Percentiles rank a stretch among this genome's conserved stretches.
Conservation (phyloP, 2,329 filamentous ascomycete genomes). For the Nigrospora oryzae region DNA sequence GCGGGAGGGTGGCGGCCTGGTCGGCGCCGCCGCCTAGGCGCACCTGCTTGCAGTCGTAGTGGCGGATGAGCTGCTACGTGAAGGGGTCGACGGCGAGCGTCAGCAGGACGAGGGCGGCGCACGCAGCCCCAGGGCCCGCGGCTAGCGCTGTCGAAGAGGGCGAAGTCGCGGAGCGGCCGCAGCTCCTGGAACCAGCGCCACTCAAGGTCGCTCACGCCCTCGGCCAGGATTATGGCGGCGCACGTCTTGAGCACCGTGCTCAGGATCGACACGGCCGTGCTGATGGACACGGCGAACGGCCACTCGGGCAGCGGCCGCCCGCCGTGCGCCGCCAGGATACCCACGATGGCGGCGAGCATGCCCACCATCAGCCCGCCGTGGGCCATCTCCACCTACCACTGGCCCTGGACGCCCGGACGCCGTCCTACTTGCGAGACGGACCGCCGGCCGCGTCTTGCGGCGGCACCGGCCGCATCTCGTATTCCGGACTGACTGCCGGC, state of each 20-base stretch:
- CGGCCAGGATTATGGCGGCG: background rate
- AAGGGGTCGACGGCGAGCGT: background rate
- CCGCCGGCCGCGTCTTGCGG: too few species aligned
- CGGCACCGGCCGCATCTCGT: too few species aligned
- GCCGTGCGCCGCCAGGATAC: background rate
- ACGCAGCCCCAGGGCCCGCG: constrained; percentile 1
- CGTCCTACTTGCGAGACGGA: too few species aligned
- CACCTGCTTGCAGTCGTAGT: background rate
- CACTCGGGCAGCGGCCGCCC: background rate
- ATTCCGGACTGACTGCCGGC: too few species aligned
- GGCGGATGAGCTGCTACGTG: background rate
- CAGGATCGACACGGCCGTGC: background rate
- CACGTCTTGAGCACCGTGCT: background rate
- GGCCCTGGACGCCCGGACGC: background rate
- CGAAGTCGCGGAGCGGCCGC: background rate
- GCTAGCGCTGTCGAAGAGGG: background rate
- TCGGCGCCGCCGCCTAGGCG: background rate
- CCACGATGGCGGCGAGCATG: background rate
- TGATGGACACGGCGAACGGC: background rate
- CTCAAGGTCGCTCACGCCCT: constrained; percentile 1
- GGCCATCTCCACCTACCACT: background rate
- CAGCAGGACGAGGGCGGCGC: background rate
- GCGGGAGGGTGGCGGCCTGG: background rate
- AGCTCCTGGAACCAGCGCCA: background rate
- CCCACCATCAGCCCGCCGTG: background rate